Percentiles rank a stretch among this genome's conserved stretches.
Conservation (phyloP, 257 asterid genomes). For the Ajuga chamaepitys region DNA sequence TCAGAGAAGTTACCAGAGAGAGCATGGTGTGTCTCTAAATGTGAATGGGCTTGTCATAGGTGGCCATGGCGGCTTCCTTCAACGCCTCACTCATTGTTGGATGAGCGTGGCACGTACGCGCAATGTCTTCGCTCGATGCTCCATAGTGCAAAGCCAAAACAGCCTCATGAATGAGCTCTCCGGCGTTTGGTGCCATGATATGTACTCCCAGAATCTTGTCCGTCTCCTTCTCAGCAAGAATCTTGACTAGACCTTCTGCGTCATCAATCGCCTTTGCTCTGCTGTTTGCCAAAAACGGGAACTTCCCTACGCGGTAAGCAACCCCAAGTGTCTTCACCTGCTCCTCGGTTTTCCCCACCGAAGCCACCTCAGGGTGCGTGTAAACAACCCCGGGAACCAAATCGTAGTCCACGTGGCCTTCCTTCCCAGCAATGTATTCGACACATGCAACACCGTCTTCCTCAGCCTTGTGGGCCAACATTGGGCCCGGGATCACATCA, state of each 20-base stretch:
- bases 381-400: slow-evolving; percentile 88
- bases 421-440: slow-evolving; percentile 81
- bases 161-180: slow-evolving; percentile 97
- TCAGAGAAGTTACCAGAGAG: neutral
- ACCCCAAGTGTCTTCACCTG: slow-evolving; percentile 80
- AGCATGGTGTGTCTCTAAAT: slow-evolving; percentile 30
- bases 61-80: slow-evolving; percentile 98
- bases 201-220: slow-evolving; percentile 93
- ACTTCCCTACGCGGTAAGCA: slow-evolving; percentile 76
- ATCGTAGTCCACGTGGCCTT: slow-evolving; percentile 89
- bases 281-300: slow-evolving; percentile 86
- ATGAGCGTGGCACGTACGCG: slow-evolving; percentile 95
- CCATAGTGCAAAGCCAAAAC: slow-evolving; percentile 83
- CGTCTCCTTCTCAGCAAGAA: slow-evolving; percentile 80
- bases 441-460: slow-evolving; percentile 96
- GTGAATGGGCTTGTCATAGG: slow-evolving; percentile 95
- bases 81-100: slow-evolving; percentile 97
- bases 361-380: slow-evolving; percentile 95
- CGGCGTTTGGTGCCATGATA: slow-evolving; percentile 91
- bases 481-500: slow-evolving; percentile 94
- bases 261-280: slow-evolving; percentile 94
- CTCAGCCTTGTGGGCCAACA: slow-evolving; percentile 98
- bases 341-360: slow-evolving; percentile 94
- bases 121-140: slow-evolving; percentile 95
- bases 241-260: slow-evolving; percentile 86